Evolutionary conservation across 2,329 filamentous ascomycete species (phyloP), one percentile per base, ranked within the genome.

Genomic region (Sarocladiaceae sp.): DNA sequence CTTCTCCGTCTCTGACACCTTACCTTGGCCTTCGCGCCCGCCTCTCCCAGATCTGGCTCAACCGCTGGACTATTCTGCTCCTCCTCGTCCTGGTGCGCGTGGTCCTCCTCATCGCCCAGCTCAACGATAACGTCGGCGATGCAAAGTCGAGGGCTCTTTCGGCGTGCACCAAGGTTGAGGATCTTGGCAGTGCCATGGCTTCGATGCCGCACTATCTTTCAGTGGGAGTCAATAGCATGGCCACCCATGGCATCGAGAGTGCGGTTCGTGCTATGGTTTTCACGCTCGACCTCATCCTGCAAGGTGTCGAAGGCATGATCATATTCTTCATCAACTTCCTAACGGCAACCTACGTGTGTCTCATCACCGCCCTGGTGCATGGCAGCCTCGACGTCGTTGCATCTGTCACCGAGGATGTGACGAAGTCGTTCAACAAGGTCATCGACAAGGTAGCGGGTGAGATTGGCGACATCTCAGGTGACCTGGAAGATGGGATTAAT

Each of bases 121-220:
- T 96, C 50, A 74, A 89, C 59, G 73, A 80, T 53, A 82, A 90
- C 59, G 78, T 97, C 51, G 78, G 66, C 44, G 80, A 82, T 46
- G 91, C 93, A 39, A 84, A 88, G 62, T 65, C 70, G 45, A 82
- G 95, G 70, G 91, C 93, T 19, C 76, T 95, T 44, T 84, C 87
- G 43, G 89, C 91, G 51, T 98, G 93, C 64, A 88, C 83, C 47
- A 85, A 86, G 61, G 91, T 97, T 39, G 91, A 98, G 68, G 88
- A 88, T 53, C 80, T 95, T 54, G 93, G 91, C 50, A 96, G 89
- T 61, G 78, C 88, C 48, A 91, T 98, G 88, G 93, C 91, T 31
- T 97, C 93, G 29, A 95, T 97, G 89, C 93, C 93, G 46, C 85
- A 96, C 65, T 97, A 95, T 67, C 82, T 97, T 60, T 86, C 90